Conservation (phyloP, 805 yeast genomes). For the Lipomyces orientalis region DNA sequence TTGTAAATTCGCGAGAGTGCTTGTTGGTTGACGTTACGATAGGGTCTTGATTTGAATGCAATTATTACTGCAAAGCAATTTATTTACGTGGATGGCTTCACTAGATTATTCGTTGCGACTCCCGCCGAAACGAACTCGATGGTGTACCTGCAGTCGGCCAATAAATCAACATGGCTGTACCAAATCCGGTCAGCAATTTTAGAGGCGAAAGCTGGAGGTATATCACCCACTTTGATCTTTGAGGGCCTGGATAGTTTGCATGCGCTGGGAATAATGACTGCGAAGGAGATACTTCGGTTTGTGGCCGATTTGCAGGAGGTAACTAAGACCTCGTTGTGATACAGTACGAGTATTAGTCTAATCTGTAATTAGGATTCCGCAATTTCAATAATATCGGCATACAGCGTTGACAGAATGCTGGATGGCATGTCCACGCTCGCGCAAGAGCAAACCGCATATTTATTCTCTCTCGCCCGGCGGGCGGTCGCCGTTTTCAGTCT, state of each 20-base stretch:
- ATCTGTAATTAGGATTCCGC: background rate
- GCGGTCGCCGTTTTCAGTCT: constrained; percentile 28
- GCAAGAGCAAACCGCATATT: constrained; percentile 6
- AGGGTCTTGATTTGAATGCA: constrained; percentile 24
- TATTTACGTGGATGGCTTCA: constrained; percentile 24
- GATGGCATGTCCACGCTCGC: constrained; percentile 5
- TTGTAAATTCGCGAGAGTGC: background rate
- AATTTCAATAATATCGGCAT: background rate
- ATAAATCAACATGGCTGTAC: constrained; percentile 13
- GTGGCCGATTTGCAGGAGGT: constrained; percentile 24
- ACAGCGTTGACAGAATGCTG: background rate
- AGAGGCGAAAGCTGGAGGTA: background rate
- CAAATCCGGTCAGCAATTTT: constrained; percentile 5
- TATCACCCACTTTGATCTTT: constrained; percentile 13
- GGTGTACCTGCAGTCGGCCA: constrained; percentile 11
- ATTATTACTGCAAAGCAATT: constrained; percentile 8
- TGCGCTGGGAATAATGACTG: constrained; percentile 14
- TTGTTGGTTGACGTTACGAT: background rate
- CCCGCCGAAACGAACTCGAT: background rate
- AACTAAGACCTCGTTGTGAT: background rate
- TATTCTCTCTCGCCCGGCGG: constrained; percentile 13
- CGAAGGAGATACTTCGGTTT: constrained; percentile 11
- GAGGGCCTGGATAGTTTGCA: constrained; percentile 32
- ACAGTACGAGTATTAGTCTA: background rate
- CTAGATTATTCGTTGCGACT: constrained; percentile 10